A percentile compares a stretch with the other conserved stretches of the same genome.
Evolutionary conservation across 352 stramenopile species (phyloP).

Genomic region (Halophytophthora polymorphica): DNA sequence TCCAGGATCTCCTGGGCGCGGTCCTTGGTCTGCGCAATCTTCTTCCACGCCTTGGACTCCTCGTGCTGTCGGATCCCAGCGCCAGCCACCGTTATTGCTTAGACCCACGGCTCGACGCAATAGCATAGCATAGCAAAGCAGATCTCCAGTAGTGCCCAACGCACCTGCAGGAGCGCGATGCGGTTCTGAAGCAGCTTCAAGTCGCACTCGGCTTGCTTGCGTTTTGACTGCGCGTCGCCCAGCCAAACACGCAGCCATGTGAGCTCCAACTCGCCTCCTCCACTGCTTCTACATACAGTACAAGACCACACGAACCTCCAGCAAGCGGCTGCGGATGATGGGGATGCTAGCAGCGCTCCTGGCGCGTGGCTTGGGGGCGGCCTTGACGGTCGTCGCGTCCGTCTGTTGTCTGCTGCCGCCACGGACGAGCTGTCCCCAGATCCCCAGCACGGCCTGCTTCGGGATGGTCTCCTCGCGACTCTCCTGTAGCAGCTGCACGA

Average conservation of each 20-base stretch:
- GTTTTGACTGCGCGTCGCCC: slow-evolving; percentile 35
- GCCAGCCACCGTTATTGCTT: background rate
- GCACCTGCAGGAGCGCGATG: slow-evolving; percentile 59
- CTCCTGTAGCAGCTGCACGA: slow-evolving; percentile 49
- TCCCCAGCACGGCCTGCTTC: slow-evolving; percentile 43
- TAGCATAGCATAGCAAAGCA: too few relatives aligned
- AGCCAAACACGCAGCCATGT: background rate
- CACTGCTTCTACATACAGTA: background rate
- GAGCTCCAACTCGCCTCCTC: background rate
- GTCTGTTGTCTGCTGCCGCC: slow-evolving; percentile 1
- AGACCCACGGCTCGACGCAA: too few relatives aligned
- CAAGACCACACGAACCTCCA: slow-evolving; percentile 31
- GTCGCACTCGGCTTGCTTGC: slow-evolving; percentile 75
- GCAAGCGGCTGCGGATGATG: slow-evolving; percentile 44
- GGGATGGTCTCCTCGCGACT: slow-evolving; percentile 49
- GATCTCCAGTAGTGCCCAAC: background rate
- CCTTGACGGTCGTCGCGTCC: slow-evolving; percentile 4
- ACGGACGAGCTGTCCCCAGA: slow-evolving; percentile 45
- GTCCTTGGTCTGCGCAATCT: slow-evolving; percentile 76
- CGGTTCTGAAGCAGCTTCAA: slow-evolving; percentile 72
- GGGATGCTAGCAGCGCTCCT: slow-evolving; percentile 45
- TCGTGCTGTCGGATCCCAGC: slow-evolving; percentile 36
- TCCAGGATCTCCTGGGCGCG: slow-evolving; percentile 67
- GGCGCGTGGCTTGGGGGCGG: slow-evolving; percentile 16
- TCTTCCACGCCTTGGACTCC: slow-evolving; percentile 75